Percentiles rank a stretch among this genome's conserved stretches.
Evolutionary conservation across 1,139 yeast genomes (phyloP).

Genomic region (Saccharomyces hybrid): DNA sequence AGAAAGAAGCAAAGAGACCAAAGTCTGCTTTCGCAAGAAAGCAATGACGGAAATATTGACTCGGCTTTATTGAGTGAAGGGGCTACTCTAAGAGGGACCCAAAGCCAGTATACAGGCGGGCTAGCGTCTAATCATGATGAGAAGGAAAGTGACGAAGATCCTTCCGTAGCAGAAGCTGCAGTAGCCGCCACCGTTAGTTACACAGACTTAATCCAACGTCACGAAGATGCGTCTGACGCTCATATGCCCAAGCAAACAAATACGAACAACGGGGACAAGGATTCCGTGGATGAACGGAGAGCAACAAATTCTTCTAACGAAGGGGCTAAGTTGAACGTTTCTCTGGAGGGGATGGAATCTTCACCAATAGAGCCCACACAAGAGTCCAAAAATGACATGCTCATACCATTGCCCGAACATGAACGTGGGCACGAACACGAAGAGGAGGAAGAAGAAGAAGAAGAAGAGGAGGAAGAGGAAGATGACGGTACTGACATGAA

Average conservation of each 20-base stretch:
- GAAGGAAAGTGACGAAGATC: conserved; percentile 11
- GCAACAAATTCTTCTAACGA: neutral
- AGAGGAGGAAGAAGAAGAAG: conserved; percentile 4
- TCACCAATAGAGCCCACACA: conserved; percentile 1
- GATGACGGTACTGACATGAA: conserved; percentile 2
- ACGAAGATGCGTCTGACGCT: conserved; percentile 5
- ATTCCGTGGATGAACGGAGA: neutral
- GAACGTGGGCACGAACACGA: conserved; percentile 3
- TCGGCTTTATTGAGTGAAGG: conserved; percentile 14
- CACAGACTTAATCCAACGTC: conserved; percentile 14
- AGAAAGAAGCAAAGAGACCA: conserved; percentile 7
- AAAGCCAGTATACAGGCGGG: neutral
- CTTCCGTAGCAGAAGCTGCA: conserved; percentile 11
- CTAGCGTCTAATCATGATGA: conserved; percentile 3
- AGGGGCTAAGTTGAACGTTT: neutral
- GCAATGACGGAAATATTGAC: conserved; percentile 17
- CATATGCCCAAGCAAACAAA: neutral
- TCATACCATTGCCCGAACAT: conserved; percentile 1
- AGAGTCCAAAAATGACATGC: conserved; percentile 1
- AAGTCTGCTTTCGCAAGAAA: conserved; percentile 1
- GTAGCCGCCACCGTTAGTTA: conserved; percentile 21
- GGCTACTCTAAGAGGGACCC: neutral
- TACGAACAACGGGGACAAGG: conserved; percentile 5
- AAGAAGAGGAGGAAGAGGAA: neutral
- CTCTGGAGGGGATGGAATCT: neutral